Evolutionary conservation across 179 eudicot species (phyloP).

Genomic region (Nepenthes alata): DNA sequence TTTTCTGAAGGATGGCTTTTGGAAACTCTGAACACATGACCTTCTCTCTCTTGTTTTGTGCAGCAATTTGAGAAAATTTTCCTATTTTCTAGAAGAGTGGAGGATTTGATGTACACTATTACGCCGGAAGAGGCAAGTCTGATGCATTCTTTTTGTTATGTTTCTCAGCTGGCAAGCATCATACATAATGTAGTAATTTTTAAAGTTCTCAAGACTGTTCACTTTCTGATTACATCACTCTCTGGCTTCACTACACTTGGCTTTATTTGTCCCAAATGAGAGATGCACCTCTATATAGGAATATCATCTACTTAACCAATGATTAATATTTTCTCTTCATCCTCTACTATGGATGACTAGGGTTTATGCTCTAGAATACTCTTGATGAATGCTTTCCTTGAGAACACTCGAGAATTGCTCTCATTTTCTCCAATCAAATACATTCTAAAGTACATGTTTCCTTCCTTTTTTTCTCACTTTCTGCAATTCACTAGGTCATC

Average conservation of each 20-base stretch:
- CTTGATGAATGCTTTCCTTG: too few species aligned
- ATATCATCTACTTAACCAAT: background rate
- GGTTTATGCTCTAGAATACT: too few species aligned
- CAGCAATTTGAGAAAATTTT: constrained; percentile 97
- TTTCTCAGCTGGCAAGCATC: background rate
- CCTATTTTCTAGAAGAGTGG: constrained; percentile 78
- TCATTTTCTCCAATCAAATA: too few species aligned
- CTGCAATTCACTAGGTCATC: too few species aligned
- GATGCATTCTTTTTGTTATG: background rate
- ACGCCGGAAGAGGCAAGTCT: constrained; percentile 78
- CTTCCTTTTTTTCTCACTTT: too few species aligned
- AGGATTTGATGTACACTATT: constrained; percentile 78
- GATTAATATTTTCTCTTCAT: background rate
- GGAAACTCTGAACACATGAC: background rate
- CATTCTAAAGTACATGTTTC: too few species aligned
- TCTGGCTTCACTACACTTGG: background rate
- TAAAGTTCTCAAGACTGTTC: background rate
- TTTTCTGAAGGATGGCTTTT: background rate
- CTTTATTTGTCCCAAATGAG: background rate
- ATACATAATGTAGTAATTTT: background rate
- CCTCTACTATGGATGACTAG: too few species aligned
- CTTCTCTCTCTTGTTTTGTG: constrained; percentile 3
- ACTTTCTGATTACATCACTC: too few species aligned
- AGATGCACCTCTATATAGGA: background rate
- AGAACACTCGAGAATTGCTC: too few species aligned